Percentiles rank a stretch among this genome's conserved stretches.
Conservation (phyloP, 129 eudicot genomes). For the Chrysanthemum makinoi region DNA sequence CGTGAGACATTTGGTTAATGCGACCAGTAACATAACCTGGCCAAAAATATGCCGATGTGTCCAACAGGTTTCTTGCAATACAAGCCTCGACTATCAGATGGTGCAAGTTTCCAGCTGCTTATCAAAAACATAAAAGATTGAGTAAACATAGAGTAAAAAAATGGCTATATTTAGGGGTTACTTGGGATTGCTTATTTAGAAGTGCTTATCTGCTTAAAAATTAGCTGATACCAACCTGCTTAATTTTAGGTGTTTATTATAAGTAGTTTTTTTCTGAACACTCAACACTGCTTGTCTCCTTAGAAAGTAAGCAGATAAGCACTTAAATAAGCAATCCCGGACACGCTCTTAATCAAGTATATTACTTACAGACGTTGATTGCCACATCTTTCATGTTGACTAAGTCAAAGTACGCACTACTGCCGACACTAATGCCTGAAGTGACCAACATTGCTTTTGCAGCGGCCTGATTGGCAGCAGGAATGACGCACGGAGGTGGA, state of each 20-base stretch:
- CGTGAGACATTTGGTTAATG: constrained; percentile 64
- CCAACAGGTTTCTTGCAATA: constrained; percentile 86
- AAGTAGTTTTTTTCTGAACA: background rate
- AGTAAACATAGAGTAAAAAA: too few relatives aligned
- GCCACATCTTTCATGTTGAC: constrained; percentile 67
- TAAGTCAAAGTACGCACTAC: constrained; percentile 58
- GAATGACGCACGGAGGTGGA: constrained; percentile 67
- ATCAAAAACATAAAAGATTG: background rate
- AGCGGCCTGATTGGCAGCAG: constrained; percentile 93
- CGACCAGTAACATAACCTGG: constrained; percentile 87
- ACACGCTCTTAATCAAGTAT: background rate
- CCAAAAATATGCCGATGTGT: constrained; percentile 92
- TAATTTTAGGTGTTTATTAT: too few relatives aligned
- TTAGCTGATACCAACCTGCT: too few relatives aligned
- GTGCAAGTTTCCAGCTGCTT: constrained; percentile 92
- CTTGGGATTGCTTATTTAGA: too few relatives aligned
- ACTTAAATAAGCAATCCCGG: too few relatives aligned
- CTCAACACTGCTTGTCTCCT: background rate
- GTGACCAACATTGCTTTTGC: constrained; percentile 83
- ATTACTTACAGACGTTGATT: constrained; percentile 65
- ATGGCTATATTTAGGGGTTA: too few relatives aligned
- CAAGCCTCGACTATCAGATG: constrained; percentile 93
- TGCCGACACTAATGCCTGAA: constrained; percentile 65
- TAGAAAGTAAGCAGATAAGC: too few relatives aligned
- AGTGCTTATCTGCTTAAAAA: too few relatives aligned